Percentiles rank a stretch among this genome's conserved stretches.
Conservation (phyloP, 441 rosid genomes). For the Aquilaria agallochum region DNA sequence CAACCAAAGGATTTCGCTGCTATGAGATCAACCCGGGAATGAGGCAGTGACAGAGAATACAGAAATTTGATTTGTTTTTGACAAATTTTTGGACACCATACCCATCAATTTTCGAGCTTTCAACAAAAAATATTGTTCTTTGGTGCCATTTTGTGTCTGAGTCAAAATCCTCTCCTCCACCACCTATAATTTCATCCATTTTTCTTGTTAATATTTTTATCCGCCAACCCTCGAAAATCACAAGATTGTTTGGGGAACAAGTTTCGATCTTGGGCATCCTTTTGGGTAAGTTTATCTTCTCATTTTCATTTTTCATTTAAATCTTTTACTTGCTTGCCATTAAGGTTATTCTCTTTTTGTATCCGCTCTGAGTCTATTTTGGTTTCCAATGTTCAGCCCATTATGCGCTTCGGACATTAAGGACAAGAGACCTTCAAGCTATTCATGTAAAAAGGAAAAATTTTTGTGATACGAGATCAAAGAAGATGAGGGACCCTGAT, state of each 20-base stretch:
- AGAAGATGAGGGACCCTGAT: slow-evolving; percentile 62
- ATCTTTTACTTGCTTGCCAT: slow-evolving; percentile 44
- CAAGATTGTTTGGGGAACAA: slow-evolving; percentile 5
- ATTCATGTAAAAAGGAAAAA: slow-evolving; percentile 29
- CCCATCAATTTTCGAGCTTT: slow-evolving; percentile 7
- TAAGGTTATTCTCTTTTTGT: slow-evolving; percentile 41
- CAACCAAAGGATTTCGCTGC: slow-evolving; percentile 32
- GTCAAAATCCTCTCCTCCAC: slow-evolving; percentile 9
- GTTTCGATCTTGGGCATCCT: slow-evolving; percentile 15
- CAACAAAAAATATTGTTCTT: slow-evolving; percentile 21
- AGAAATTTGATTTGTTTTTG: slow-evolving; percentile 5
- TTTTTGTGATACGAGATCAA: slow-evolving; percentile 24
- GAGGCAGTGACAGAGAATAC: slow-evolving; percentile 42
- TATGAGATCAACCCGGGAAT: slow-evolving; percentile 62
- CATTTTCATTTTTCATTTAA: slow-evolving; percentile 14
- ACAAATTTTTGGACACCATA: neutral
- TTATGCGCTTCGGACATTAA: slow-evolving; percentile 25
- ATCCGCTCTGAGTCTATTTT: neutral
- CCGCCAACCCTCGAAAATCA: slow-evolving; percentile 10
- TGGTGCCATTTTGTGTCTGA: slow-evolving; percentile 44
- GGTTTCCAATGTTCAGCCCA: slow-evolving; percentile 24
- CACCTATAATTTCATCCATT: neutral
- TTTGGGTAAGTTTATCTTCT: slow-evolving; percentile 19
- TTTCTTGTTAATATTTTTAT: neutral
- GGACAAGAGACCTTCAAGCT: slow-evolving; percentile 22